Evolutionary conservation across 108 stramenopile genomes (phyloP), one percentile per base, ranked within the genome.

Genomic region (Skeletonema costatum): DNA sequence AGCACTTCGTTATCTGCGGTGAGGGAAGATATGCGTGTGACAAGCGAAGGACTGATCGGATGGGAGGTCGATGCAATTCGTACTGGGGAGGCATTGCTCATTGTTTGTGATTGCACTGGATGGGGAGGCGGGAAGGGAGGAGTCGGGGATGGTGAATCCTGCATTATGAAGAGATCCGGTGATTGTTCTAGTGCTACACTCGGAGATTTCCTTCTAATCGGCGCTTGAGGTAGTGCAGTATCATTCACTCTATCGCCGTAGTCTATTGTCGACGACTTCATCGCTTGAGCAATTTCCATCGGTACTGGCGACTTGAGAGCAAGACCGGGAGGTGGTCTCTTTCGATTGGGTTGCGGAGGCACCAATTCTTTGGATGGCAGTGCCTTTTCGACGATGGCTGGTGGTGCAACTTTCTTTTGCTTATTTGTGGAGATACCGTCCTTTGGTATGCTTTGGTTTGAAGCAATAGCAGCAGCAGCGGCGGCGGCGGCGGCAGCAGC

Each of bases 191-290:
- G 19, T 4, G 50, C 19, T 51, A 51, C 17, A 7, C 29, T 33
- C 9, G 61, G 60, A 51, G 63, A 74, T 59, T 66, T 64, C 32
- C 19, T 21, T 41, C 42, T 29, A 51, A 42, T 44, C 38, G 62
- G 13, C n/a, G 46, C 50, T 39, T 42, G 32, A 39, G 69, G 76
- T 17, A 77, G 69, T 32, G 71, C 65, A 46, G 78, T 73, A 35
- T 78, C 78, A 46, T 71, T 58, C 38, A 72, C 78, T 36, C 78
- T 31, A 41, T 78, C 64, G 13, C 61, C 66, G 39, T 78, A 78
- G 39, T 71, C 77, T 46, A 78, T 72, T 66, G 35, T 60, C 56
- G 39, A 67, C 17, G 78, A 51, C 19, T 51, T 51, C 50, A 51
- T 51, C 4, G 14, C 50, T 7, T 51, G 50, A 17, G 17, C 50